Percentiles rank a stretch among this genome's conserved stretches.
Conservation (phyloP, 1,284 basidiomycete species). For the Flammula alnicola region DNA sequence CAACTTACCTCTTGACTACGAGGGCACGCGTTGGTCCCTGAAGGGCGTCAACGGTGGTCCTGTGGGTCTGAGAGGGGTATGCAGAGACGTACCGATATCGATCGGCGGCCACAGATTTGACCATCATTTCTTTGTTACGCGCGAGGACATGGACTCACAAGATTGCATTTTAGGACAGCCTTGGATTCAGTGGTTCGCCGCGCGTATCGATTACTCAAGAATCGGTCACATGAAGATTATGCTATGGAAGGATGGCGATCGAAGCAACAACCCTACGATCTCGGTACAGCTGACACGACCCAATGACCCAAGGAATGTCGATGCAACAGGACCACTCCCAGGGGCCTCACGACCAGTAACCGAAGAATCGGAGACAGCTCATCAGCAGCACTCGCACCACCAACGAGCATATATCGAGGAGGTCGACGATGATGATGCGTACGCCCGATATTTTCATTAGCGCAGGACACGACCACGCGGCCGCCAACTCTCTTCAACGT, state of each 20-base stretch:
- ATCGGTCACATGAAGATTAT: conserved; percentile 16
- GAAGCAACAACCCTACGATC: background rate
- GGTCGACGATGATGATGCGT: conserved; percentile 4
- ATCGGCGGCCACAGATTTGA: conserved; percentile 30
- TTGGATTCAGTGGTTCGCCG: conserved; percentile 32
- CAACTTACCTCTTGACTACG: conserved; percentile 26
- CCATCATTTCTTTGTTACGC: conserved; percentile 34
- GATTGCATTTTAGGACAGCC: conserved; percentile 36
- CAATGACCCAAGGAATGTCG: conserved; percentile 7
- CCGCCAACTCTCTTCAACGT: conserved; percentile 11
- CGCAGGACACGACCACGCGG: conserved; percentile 18
- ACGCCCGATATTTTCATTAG: conserved; percentile 6
- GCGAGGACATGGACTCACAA: conserved; percentile 15
- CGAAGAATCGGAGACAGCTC: background rate
- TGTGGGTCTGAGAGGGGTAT: conserved; percentile 25
- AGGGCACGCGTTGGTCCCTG: conserved; percentile 32
- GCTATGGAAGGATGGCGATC: conserved; percentile 27
- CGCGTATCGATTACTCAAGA: conserved; percentile 24
- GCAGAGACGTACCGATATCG: conserved; percentile 23
- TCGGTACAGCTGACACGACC: conserved; percentile 2
- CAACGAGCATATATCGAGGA: conserved; percentile 12
- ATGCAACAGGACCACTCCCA: background rate
- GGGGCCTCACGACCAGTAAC: background rate
- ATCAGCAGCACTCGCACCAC: background rate
- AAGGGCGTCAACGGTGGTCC: conserved; percentile 32